A percentile compares a stretch with the other conserved stretches of the same genome.
Evolutionary conservation across 805 yeast genomes (phyloP).

Genomic region (Starmerella riodocensis): DNA sequence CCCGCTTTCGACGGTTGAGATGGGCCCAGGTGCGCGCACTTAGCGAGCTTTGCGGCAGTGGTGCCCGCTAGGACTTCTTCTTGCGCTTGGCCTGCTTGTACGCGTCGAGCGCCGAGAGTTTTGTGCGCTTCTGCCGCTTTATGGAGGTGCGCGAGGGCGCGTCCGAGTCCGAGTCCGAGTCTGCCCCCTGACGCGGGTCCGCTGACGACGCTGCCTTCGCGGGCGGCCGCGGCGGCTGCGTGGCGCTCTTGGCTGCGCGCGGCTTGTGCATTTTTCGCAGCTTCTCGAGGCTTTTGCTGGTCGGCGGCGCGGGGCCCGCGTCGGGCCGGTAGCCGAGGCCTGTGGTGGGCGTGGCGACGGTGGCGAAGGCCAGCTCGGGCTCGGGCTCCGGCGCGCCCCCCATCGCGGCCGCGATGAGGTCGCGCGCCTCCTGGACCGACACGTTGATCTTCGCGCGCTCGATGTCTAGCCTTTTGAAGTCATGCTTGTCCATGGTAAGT

Average conservation of each 20-base stretch:
- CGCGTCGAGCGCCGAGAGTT: conserved; percentile 12
- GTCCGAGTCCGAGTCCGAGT: conserved; percentile 12
- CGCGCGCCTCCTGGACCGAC: conserved; percentile 16
- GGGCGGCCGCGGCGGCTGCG: background rate
- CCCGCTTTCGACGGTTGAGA: too few species aligned
- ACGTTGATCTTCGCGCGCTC: conserved; percentile 19
- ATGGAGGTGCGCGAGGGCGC: conserved; percentile 10
- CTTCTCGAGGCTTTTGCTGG: conserved; percentile 7
- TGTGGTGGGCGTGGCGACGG: background rate
- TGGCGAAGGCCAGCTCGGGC: conserved; percentile 3
- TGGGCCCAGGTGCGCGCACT: too few species aligned
- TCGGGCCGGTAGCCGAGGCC: conserved; percentile 14
- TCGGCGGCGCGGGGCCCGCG: background rate
- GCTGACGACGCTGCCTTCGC: too few species aligned
- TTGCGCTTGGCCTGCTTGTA: conserved; percentile 11
- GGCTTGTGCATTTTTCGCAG: conserved; percentile 4
- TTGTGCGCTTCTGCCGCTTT: background rate
- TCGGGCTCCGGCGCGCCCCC: conserved; percentile 11
- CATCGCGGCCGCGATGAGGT: conserved; percentile 18
- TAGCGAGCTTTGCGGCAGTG: too few species aligned
- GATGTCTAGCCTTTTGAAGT: conserved; percentile 16
- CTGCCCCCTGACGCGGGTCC: background rate
- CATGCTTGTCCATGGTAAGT: conserved; percentile 4
- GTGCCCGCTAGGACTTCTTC: conserved; percentile 1
- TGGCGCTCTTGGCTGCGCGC: background rate